phyloP scores from a whole-genome alignment of 169 alveolate species.

The Plasmodium yoelii region DNA sequence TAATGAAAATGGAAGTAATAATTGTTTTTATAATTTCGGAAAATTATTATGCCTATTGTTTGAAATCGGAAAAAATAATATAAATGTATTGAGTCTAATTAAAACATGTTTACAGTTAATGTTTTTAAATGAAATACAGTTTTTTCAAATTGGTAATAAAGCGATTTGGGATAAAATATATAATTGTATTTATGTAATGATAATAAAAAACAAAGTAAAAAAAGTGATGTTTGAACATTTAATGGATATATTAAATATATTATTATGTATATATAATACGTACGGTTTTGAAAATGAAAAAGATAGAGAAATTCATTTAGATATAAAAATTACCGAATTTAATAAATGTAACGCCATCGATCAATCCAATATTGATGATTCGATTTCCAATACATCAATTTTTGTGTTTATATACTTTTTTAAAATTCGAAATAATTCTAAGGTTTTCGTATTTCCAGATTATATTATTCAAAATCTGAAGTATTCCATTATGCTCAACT shows the following conservation, averaged over 20 bases:
- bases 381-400: not conserved
- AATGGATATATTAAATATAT: constrained; percentile 66
- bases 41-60: constrained; percentile 51
- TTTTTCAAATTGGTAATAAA: constrained; percentile 37
- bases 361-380: not conserved
- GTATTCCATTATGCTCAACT: constrained; percentile 63
- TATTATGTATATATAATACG: constrained; percentile 55
- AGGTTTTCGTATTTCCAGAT: constrained; percentile 46
- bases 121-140: constrained; percentile 38
- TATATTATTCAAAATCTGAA: constrained; percentile 53
- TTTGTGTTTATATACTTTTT: constrained; percentile 54
- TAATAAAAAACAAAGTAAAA: constrained; percentile 35
- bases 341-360: not conserved
- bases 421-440: constrained; percentile 55
- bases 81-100: constrained; percentile 24
- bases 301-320: constrained; percentile 16
- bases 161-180: constrained; percentile 50
- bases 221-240: constrained; percentile 39
- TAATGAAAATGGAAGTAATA: not conserved
- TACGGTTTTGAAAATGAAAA: constrained; percentile 51
- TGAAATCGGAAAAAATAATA: constrained; percentile 42
- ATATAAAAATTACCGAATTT: constrained; percentile 49
- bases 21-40: constrained; percentile 14
- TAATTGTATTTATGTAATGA: constrained; percentile 36
- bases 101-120: constrained; percentile 61